Evolutionary conservation across 768 basidiomycete genomes (phyloP), one percentile per base, ranked within the genome.

Genomic region (Punctularia strigosozonata): DNA sequence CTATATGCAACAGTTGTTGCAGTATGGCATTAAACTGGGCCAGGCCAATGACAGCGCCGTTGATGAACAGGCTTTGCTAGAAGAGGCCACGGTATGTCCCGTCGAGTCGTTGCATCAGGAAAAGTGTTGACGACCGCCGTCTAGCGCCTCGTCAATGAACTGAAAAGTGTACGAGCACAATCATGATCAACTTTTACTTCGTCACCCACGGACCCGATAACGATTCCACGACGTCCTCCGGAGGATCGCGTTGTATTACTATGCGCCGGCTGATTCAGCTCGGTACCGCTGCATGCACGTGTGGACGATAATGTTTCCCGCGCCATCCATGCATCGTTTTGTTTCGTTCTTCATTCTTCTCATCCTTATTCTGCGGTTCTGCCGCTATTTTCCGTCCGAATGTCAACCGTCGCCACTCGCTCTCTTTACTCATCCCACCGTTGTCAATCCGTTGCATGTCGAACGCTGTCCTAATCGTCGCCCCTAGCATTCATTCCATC

Each of bases 1-100:
- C 53, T 86, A 81, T 57, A 86, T 87, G 84, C 62, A 63, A 39
- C 84, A 87, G 48, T 54, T 87, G 34, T 60, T 87, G 8, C 37
- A 71, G 43, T 84, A 86, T 51, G 80, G 81, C 6, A 77, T 87
- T 44, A 68, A 63, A 40, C 63, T 81, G 3, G 79, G 80, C 12
- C 60, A 53, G 39, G 49, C 52, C 24, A 43, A 46, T 15, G 25
- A 40, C 25, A 38, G 37, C 12, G 57, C 63, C 25, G 62, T 72
- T 45, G 62, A 66, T 43, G 55, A 59, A 4, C 75, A 75, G 20
- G 56, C 59, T 12, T 54, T 81, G 24, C 41, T 64, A 45, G 62
- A 59, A 44, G 75, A 78, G 48, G 76, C 75, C 18, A 67, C 73
- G 67, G 80, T 81, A 39, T 3, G 65, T 57, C 19, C 10, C 18